Evolutionary conservation across 495 filamentous ascomycete species (phyloP), one percentile per base, ranked within the genome.

Genomic region (Gamarada debralockiae): DNA sequence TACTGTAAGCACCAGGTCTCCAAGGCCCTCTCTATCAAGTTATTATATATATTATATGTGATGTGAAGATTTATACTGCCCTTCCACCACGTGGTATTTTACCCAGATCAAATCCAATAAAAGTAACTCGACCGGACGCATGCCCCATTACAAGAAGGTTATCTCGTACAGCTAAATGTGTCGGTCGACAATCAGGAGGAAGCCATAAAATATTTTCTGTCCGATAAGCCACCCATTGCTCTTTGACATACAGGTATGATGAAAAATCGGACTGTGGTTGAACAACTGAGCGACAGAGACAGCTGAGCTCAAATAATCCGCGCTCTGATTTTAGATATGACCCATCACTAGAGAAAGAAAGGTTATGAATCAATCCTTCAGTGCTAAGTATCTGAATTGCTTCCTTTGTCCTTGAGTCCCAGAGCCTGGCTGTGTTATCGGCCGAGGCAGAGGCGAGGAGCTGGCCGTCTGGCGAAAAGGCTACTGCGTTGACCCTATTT

Each of bases 401-500:
- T 52, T 9, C 48, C 8, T 34, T 34, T 40, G 36, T 55, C 0
- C 13, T 52, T 21, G 49, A 33, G 49, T 59, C 53, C 58, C 58
- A 59, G 37, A 61, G 56, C 29, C 40, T 17, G 18, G 59, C 46
- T 20, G 33, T 59, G 1, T 23, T 20, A 27, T 58, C 56, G 0
- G 27, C 25, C 13, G 56, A 55, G 8, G 49, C 52, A 20, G 59
- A 59, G 5, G 31, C 49, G 1, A 61, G 4, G 3, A 54, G 25
- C 27, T 41, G 18, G 40, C 57, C 56, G 37, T 62, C 57, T 2
- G 51, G 39, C 9, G 50, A 55, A 55, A 62, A 62, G 9, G 52
- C 57, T 15, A 62, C 37, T 7, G 43, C 22, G 6, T 3, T 27
- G 22, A 47, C 43, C 43, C 31, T 34, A 34, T n/a, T n/a, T 34